Evolutionary conservation across 2,329 filamentous ascomycete genomes (phyloP).

Genomic region (Fusarium poae): DNA sequence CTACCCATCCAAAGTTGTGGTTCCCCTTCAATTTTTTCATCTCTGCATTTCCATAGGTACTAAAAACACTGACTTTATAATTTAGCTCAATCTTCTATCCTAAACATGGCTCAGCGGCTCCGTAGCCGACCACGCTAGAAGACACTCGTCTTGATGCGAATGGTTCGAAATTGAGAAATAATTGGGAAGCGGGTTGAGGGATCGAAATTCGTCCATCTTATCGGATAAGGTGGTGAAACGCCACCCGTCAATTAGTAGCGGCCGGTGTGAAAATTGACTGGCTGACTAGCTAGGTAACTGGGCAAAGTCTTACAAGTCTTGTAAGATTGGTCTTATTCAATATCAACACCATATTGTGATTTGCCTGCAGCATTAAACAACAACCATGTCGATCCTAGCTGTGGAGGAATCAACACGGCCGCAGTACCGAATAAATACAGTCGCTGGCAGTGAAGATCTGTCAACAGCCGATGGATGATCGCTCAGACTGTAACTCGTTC

Average conservation of each 20-base stretch:
- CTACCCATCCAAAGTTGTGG: slow-evolving; percentile 5
- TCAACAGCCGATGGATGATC: slow-evolving; percentile 22
- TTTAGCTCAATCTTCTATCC: slow-evolving; percentile 23
- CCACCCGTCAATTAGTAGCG: slow-evolving; percentile 40
- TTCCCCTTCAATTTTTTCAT: slow-evolving; percentile 15
- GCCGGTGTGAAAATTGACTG: not conserved
- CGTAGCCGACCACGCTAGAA: slow-evolving; percentile 21
- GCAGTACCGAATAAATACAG: slow-evolving; percentile 4
- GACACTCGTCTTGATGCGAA: slow-evolving; percentile 5
- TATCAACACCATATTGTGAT: slow-evolving; percentile 5
- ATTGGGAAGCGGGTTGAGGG: not conserved
- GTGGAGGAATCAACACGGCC: not conserved
- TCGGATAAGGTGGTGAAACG: slow-evolving; percentile 39
- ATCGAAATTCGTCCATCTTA: slow-evolving; percentile 3
- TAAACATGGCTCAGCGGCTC: slow-evolving; percentile 15
- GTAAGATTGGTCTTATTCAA: not conserved
- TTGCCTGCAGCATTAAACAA: slow-evolving; percentile 5
- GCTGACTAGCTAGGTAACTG: not conserved
- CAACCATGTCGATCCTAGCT: not conserved
- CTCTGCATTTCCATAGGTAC: slow-evolving; percentile 6
- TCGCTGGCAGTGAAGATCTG: slow-evolving; percentile 16
- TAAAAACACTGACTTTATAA: slow-evolving; percentile 16
- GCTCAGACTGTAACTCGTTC: not conserved
- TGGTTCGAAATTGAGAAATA: slow-evolving; percentile 10
- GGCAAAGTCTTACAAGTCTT: not conserved